Base-by-base conservation (phyloP, 2,329 filamentous ascomycete genomes). In the Aspergillus proliferans region DNA sequence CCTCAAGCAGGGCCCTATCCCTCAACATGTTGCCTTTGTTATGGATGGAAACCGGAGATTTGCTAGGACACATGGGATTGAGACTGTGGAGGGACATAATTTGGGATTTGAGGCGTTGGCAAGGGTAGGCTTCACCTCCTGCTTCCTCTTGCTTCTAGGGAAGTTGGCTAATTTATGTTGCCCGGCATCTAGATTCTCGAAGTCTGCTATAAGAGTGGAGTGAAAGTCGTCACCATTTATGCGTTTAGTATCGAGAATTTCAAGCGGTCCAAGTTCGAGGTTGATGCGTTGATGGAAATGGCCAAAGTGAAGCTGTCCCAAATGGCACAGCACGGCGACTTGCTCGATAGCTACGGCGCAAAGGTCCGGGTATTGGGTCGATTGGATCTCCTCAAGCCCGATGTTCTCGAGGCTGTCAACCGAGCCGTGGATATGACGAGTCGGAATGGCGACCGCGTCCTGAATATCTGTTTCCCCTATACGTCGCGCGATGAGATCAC, bases 201-300 rank as follows among this genome's bases (percentile, higher is more conserved):
- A 71, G 88, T 98, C 48, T 97, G 93, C 78, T 98, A 97, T 77
- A 96, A 95, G 68, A 90, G 87, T 51, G 93, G 93, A 47, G 92
- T 98, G 54, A 92, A 93, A 69, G 89, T 95, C 7, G 92, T 98
- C 36, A 97, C 93, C 3, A 90, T 98, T 55, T 98, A 97, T 69
- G 93, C 93, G 14, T 98, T 98, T 73, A 95, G 89, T 65, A 96
- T 98, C 63, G 93, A 98, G 72, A 98, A 98, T 74, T 98, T 95
- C 76, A 95, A 97, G 69, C 84, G 93, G 5, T 92, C 90, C 19
- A 91, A 93, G 70, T 93, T 94, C 70, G 93, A 98, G 69, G 93
- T 98, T 7, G 90, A 96, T 65, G 91, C 89, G 26, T 75, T 98
- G 54, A 98, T 98, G 93, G 87, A 95, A 65, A 89, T 98, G 78